Evolutionary conservation across 768 basidiomycete species (phyloP).

Genomic region (Boletus pseudo-olivaceus): DNA sequence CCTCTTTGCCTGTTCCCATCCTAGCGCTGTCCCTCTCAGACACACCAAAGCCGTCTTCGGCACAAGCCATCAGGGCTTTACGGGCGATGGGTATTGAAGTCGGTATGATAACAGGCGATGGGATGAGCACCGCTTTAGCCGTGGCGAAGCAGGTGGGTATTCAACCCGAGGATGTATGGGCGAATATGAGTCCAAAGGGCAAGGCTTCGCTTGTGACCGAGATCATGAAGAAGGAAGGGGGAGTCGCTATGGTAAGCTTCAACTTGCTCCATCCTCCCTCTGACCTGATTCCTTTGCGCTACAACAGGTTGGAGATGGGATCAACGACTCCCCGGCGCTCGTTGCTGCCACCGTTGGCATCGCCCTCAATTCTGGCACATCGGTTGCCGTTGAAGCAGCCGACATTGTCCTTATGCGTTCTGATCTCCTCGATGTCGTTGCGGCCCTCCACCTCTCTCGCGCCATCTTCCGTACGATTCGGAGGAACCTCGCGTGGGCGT

Average conservation of each 20-base stretch:
- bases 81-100: slow-evolving; percentile 90
- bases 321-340: slow-evolving; percentile 97
- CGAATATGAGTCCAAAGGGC: slow-evolving; percentile 92
- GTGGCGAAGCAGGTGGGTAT: slow-evolving; percentile 92
- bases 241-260: slow-evolving; percentile 83
- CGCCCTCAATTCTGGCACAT: slow-evolving; percentile 93
- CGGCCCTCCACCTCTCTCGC: slow-evolving; percentile 87
- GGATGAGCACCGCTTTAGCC: slow-evolving; percentile 78
- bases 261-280: background rate
- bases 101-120: slow-evolving; percentile 92
- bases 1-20: slow-evolving; percentile 49
- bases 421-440: slow-evolving; percentile 95
- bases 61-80: slow-evolving; percentile 76
- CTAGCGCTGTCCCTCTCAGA: slow-evolving; percentile 86
- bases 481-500: slow-evolving; percentile 95
- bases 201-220: slow-evolving; percentile 85
- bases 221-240: slow-evolving; percentile 72
- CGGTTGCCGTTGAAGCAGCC: slow-evolving; percentile 96
- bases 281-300: background rate
- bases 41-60: slow-evolving; percentile 79
- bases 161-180: slow-evolving; percentile 76
- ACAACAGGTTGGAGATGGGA: slow-evolving; percentile 90
- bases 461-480: slow-evolving; percentile 87
- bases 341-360: slow-evolving; percentile 96
- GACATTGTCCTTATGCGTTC: slow-evolving; percentile 98